These are phyloP conservation scores for Sordaria brevicollis DNA, from an alignment of 495 filamentous ascomycete species.

Conservation along the genomic window DNA sequence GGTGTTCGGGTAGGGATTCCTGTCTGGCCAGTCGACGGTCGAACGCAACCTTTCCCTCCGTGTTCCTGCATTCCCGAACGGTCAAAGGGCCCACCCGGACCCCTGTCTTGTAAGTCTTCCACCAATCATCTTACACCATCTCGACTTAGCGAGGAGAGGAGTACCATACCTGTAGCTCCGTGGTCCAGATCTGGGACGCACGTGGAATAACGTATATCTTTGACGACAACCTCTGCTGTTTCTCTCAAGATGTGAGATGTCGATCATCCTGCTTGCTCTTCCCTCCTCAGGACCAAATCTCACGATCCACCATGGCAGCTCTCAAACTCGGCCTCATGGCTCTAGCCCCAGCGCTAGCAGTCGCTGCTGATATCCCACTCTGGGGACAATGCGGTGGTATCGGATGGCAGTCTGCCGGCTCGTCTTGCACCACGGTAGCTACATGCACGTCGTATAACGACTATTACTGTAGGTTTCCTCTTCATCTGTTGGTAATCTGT, in stretches of 20 bases:
- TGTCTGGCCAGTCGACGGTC: not conserved
- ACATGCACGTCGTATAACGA: conserved; percentile 10
- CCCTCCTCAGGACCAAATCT: not conserved
- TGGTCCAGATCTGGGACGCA: conserved; percentile 1
- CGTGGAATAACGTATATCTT: not conserved
- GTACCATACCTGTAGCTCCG: conserved; percentile 4
- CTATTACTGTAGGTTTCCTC: conserved; percentile 10
- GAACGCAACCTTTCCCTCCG: conserved; percentile 20
- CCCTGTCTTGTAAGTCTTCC: conserved; percentile 6
- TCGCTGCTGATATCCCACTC: not conserved
- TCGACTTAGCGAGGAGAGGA: not conserved
- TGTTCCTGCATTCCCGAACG: conserved; percentile 16
- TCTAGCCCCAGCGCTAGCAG: not conserved
- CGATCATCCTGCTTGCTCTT: not conserved
- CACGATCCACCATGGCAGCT: not conserved
- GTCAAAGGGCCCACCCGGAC: conserved; percentile 2
- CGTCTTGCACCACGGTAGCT: conserved; percentile 7
- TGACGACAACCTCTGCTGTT: not conserved
- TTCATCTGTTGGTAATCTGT: too few relatives aligned
- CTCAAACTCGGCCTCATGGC: conserved; percentile 1
- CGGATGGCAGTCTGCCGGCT: conserved; percentile 3
- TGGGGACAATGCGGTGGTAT: conserved; percentile 14
- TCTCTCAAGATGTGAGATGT: not conserved
- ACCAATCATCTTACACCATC: conserved; percentile 19
- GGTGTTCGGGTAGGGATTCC: conserved; percentile 18